These are phyloP conservation scores for Rehmannia glutinosa DNA, from an alignment of 257 asterid genomes.

Conservation along the genomic window DNA sequence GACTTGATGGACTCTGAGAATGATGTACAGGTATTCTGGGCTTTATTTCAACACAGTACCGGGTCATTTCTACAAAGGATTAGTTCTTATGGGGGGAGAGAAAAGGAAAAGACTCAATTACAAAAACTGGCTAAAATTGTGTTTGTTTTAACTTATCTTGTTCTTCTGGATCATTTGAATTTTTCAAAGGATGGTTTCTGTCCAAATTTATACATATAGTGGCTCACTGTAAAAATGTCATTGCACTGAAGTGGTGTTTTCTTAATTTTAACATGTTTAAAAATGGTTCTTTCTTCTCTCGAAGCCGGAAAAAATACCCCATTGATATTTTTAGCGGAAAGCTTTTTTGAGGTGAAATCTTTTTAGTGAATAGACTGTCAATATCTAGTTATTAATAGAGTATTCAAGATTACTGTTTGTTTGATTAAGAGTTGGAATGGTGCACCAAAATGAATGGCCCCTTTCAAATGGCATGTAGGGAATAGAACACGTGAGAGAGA, in stretches of 20 bases:
- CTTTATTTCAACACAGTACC: neutral
- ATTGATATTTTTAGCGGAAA: neutral
- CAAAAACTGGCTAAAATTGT: neutral
- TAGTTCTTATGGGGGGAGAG: neutral
- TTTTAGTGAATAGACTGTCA: neutral
- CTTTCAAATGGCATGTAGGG: neutral
- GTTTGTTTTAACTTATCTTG: neutral
- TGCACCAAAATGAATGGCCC: neutral
- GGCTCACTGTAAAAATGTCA: neutral
- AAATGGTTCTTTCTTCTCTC: too few species aligned
- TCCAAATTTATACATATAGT: neutral
- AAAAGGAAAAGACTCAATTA: neutral
- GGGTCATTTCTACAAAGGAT: neutral
- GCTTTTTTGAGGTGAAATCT: neutral
- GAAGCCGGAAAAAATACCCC: too few species aligned
- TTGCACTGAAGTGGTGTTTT: neutral
- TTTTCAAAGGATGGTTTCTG: neutral
- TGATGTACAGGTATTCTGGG: constrained; percentile 44
- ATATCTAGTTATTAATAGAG: neutral
- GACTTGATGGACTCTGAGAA: constrained; percentile 71
- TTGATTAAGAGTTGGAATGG: neutral
- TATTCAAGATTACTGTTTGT: neutral
- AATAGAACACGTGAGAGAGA: neutral
- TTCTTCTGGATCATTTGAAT: neutral
- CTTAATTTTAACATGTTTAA: neutral